phyloP scores from a whole-genome alignment of 73 alveolate species.

The Urostyla sp. region DNA sequence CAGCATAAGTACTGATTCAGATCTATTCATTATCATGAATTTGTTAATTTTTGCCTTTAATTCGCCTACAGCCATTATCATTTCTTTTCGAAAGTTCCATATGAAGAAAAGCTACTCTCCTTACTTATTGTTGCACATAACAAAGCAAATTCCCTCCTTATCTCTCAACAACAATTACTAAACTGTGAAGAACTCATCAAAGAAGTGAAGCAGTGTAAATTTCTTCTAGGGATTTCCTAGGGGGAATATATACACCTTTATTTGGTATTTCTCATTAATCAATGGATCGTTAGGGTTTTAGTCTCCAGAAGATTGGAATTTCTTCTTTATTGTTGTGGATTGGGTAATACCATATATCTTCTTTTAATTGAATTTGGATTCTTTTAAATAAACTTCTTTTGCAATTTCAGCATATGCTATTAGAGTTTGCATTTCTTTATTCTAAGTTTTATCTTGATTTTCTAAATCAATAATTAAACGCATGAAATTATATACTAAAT shows the following conservation, averaged over 20 bases:
- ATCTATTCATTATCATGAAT: constrained; percentile 43
- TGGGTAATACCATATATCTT: constrained; percentile 42
- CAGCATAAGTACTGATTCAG: constrained; percentile 46
- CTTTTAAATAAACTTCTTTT: constrained; percentile 34
- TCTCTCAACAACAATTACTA: constrained; percentile 52
- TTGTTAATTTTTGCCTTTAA: constrained; percentile 41
- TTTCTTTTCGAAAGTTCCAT: constrained; percentile 67
- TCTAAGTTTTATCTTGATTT: neutral
- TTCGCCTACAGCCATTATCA: constrained; percentile 38
- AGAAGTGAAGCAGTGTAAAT: constrained; percentile 41
- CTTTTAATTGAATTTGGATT: constrained; percentile 14
- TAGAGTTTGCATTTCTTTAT: constrained; percentile 14
- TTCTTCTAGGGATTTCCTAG: constrained; percentile 41
- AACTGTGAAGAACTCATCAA: constrained; percentile 58
- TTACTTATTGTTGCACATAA: constrained; percentile 32
- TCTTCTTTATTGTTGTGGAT: neutral
- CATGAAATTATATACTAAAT: neutral
- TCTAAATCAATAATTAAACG: too few relatives aligned
- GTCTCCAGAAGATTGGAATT: neutral
- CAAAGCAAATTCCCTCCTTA: constrained; percentile 57
- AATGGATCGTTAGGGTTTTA: neutral
- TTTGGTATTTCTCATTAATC: constrained; percentile 25
- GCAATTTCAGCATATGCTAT: constrained; percentile 53
- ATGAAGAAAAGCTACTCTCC: constrained; percentile 60
- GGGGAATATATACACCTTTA: constrained; percentile 27